These are phyloP conservation scores for Cordyceps militaris DNA, from an alignment of 2,329 filamentous ascomycete genomes.

Conservation along the genomic window DNA sequence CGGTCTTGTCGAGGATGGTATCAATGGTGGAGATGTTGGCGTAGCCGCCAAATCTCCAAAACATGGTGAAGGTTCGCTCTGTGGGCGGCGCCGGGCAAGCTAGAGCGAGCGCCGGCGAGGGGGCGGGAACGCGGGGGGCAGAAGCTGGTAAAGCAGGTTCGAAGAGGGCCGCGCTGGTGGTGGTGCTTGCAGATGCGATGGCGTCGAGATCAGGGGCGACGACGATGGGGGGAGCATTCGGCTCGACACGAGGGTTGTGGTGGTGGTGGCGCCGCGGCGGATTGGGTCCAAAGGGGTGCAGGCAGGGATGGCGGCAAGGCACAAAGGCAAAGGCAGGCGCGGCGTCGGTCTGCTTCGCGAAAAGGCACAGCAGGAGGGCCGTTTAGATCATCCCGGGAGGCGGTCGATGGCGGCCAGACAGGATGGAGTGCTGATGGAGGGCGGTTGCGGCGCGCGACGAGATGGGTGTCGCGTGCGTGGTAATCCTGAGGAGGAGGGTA, in stretches of 20 bases:
- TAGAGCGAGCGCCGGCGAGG: conserved; percentile 8
- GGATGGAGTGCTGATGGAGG: neutral
- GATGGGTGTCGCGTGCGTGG: conserved; percentile 12
- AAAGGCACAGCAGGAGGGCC: conserved; percentile 3
- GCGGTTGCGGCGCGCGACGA: neutral
- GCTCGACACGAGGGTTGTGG: neutral
- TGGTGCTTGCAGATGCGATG: neutral
- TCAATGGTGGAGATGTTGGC: conserved; percentile 96
- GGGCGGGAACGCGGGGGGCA: neutral
- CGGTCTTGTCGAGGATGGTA: conserved; percentile 91
- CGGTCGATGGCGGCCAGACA: neutral
- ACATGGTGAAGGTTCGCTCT: conserved; percentile 62
- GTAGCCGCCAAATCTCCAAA: conserved; percentile 99
- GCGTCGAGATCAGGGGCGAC: neutral
- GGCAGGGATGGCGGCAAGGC: conserved; percentile 5
- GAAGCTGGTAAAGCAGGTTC: neutral
- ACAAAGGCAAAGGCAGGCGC: neutral
- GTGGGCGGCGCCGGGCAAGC: conserved; percentile 4
- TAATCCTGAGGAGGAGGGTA: neutral
- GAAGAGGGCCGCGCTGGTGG: neutral
- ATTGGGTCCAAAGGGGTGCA: conserved; percentile 9
- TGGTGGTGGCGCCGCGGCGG: neutral
- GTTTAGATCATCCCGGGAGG: conserved; percentile 10
- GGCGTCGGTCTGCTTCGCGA: neutral
- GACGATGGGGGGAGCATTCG: conserved; percentile 4